These are phyloP conservation scores for Bonia amplexicaulis DNA, from an alignment of 176 grass and related monocot genomes.

Conservation along the genomic window DNA sequence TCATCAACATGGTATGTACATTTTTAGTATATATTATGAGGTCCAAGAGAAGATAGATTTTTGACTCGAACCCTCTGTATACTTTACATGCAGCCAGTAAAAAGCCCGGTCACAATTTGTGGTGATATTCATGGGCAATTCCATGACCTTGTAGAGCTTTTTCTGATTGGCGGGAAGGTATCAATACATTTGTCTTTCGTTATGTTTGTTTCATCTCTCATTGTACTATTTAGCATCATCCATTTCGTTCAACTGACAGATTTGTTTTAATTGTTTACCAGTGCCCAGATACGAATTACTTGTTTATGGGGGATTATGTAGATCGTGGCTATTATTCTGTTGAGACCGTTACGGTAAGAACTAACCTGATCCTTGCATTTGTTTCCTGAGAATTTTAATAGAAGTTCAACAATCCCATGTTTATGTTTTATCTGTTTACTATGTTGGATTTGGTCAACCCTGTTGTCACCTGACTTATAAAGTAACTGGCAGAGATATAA, in stretches of 20 bases:
- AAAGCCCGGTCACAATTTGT: slow-evolving; percentile 78
- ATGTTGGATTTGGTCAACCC: background rate
- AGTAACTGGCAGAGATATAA: background rate
- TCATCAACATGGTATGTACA: background rate
- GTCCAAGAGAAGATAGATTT: background rate
- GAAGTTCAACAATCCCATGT: background rate
- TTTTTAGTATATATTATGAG: background rate
- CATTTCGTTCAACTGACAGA: slow-evolving; percentile 10
- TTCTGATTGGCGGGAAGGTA: slow-evolving; percentile 83
- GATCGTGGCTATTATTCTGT: slow-evolving; percentile 94
- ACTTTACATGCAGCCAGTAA: slow-evolving; percentile 58
- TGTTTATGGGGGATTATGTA: slow-evolving; percentile 96
- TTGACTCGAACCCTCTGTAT: background rate
- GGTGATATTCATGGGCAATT: slow-evolving; percentile 95
- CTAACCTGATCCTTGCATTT: background rate
- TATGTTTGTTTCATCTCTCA: background rate
- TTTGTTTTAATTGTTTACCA: slow-evolving; percentile 37
- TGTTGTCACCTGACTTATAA: background rate
- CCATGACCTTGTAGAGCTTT: slow-evolving; percentile 82
- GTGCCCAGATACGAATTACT: slow-evolving; percentile 91
- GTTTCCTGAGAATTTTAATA: background rate
- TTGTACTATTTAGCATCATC: background rate
- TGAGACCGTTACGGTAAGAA: slow-evolving; percentile 83
- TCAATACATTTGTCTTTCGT: background rate
- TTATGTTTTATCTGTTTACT: background rate